These are phyloP conservation scores for Talaromyces sp. DNA, from an alignment of 2,329 filamentous ascomycete species.

Conservation along the genomic window DNA sequence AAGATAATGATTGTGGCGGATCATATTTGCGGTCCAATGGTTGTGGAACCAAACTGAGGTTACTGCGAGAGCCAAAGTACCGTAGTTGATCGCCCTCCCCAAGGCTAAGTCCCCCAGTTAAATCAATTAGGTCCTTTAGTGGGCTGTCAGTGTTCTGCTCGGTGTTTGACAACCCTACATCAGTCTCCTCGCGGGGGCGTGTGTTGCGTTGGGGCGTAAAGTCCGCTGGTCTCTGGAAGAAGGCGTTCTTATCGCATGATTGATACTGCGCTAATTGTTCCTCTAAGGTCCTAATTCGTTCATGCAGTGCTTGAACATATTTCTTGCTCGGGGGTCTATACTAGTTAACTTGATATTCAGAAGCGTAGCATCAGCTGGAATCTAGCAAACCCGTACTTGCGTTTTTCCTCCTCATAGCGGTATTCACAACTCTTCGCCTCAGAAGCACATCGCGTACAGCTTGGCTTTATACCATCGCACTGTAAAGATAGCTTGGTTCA, in stretches of 20 bases:
- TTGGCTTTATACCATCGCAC: background rate
- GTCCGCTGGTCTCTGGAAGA: background rate
- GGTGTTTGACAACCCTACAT: no score
- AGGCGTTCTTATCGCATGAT: background rate
- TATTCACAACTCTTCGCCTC: background rate
- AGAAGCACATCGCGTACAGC: background rate
- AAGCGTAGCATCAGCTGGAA: background rate
- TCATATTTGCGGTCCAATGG: no score
- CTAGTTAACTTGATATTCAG: background rate
- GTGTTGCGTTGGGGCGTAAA: background rate
- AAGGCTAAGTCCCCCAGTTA: background rate
- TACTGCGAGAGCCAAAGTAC: background rate
- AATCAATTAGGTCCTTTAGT: background rate
- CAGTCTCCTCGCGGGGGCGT: background rate
- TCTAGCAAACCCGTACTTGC: background rate
- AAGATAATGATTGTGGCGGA: background rate
- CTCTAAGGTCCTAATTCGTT: background rate
- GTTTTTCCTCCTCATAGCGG: background rate
- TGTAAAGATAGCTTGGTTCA: background rate
- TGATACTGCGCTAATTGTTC: background rate
- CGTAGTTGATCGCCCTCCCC: background rate
- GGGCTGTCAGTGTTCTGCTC: background rate
- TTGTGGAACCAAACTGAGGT: background rate
- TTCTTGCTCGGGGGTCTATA: background rate
- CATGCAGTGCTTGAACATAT: background rate